Base-by-base conservation (phyloP, 2,329 filamentous ascomycete species). In the Xylariales sp. region DNA sequence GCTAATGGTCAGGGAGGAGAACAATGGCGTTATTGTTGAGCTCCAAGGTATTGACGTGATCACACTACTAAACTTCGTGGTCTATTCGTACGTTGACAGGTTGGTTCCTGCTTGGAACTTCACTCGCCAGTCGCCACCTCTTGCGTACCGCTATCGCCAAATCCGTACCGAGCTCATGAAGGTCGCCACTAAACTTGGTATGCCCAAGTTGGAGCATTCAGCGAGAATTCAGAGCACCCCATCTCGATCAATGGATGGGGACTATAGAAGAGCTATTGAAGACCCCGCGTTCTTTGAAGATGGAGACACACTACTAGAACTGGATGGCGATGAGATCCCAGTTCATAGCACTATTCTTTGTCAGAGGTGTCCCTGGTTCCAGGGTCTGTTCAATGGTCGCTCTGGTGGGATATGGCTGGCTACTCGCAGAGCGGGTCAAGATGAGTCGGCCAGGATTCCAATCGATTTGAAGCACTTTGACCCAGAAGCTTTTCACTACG, bases 361-460 rank as follows among this genome's bases (percentile, higher is more conserved):
- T 50, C 82, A 84, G 54, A 75, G 93, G 50, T 96, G 90, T 53
- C 89, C 88, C 0, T 98, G 96, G 71, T 98, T 98, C 50, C 73
- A 91, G 48, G 86, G 86, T 1, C 72, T 98, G 31, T 97, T 96
- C 61, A 74, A 87, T 52, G 93, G 93, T n/a, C 82, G 88, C 31
- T 88, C 93, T 6, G 76, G 77, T 29, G 93, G 93, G 1, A 78
- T 78, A 51, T 98, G 93, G 93, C 73, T 98, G 15, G 75, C 82
- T 36, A 76, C 77, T 22, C 78, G 89, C 40, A 78, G 80, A n/a
- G 66, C 74, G 38, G 58, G 53, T 5, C 52, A 58, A 33, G 52
- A 55, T 4, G 38, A 54, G 3, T 48, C 64, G 45, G 56, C 56
- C 51, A 73, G 47, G 55, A 66, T 22, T 59, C 62, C 4, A 67